Base-by-base conservation (phyloP, 495 filamentous ascomycete species). In the Emericellopsis terricola region DNA sequence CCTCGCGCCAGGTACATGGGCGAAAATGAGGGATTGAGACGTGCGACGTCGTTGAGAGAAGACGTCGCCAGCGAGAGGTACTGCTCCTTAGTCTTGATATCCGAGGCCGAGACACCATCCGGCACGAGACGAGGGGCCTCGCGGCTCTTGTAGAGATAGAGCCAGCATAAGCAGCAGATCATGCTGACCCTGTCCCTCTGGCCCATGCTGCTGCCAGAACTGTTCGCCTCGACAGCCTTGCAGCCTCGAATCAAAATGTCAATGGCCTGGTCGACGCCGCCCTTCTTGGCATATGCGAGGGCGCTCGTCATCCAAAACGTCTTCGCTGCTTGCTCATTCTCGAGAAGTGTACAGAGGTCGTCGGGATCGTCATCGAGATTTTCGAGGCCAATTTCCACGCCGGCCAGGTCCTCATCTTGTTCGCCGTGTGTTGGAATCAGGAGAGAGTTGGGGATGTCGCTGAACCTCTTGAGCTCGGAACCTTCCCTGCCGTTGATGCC, bases 261-360 rank as follows among this genome's bases (percentile, higher is more conserved):
- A 44, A 96, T 86, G 28, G 89, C 89, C 55, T 83, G 81, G 43
- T 94, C 84, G 28, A 85, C 67, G 55, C 92, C 87, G 24, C 76
- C 71, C 53, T 92, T 84, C 56, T 94, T 96, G 17, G 87, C 86
- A 48, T 97, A 96, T n/a, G 87, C 91, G 21, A 94, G 68, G 19
- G 89, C 81, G 41, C 94, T 84, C 10, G 81, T 83, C 64, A 96
- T 84, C 89, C 89, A 97, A 47, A 84, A 87, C 19, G 73, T 78
- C 41, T 84, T 76, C 14, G 77, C 78, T 2, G 83, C 82, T 38
- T 74, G 71, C 50, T 96, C 89, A 40, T 86, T 89, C 52, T 96
- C 89, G 34, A 97, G 68, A 26, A 96, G 63, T 2, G 79, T 83
- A 57, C 89, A 96, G 8, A 97, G 67, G 56, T 97, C 89, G 23